Evolutionary conservation across 805 yeast species (phyloP).

Genomic region (Torulaspora delbrueckii): DNA sequence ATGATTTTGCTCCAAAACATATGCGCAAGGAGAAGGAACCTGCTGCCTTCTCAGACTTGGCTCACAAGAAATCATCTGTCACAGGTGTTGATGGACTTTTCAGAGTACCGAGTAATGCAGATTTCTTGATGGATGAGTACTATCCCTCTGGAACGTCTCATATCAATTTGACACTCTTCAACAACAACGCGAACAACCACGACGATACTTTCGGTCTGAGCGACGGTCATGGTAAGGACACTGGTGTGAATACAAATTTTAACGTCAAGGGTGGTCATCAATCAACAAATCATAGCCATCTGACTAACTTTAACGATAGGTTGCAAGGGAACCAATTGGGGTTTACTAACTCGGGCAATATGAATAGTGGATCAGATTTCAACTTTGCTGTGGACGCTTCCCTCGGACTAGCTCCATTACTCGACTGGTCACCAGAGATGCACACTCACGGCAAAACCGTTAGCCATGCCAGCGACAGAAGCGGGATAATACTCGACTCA

Average conservation of each 20-base stretch:
- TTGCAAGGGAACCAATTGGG: not conserved
- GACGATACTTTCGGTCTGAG: not conserved
- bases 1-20: not conserved
- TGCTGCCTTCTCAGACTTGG: not conserved
- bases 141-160: conserved; percentile 19
- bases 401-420: conserved; percentile 64
- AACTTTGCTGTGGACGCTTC: conserved; percentile 84
- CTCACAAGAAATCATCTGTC: not conserved
- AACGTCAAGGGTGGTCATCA: not conserved
- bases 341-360: not conserved
- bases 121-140: conserved; percentile 22
- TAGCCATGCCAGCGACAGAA: conserved; percentile 7
- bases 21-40: not conserved
- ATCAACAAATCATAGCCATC: not conserved
- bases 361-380: conserved; percentile 25
- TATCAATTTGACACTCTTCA: conserved; percentile 10
- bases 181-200: not conserved
- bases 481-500: conserved; percentile 13
- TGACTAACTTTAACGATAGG: conserved; percentile 2
- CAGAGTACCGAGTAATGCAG: conserved; percentile 27
- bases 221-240: not conserved
- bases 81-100: conserved; percentile 21
- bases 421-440: conserved; percentile 39
- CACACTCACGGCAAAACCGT: conserved; percentile 4
- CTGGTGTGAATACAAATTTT: not conserved